Base-by-base conservation (phyloP, 2,329 filamentous ascomycete genomes). In the Furcasterigmium furcatum region DNA sequence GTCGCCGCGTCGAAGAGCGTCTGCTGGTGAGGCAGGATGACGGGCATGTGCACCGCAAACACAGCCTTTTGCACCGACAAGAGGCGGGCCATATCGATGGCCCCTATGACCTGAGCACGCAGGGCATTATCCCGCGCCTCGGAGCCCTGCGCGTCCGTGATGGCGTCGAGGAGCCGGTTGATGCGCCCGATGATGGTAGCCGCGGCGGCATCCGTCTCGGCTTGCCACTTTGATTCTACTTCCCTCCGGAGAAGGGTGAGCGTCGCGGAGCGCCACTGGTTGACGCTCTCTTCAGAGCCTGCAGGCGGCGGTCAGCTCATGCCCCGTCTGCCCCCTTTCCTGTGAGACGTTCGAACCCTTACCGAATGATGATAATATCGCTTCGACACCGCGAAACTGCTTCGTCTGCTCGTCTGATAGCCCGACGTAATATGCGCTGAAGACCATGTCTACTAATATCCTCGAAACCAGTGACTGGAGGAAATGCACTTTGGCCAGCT, bases 191-290 rank as follows among this genome's bases (percentile, higher is more conserved):
- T 59, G 34, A 80, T 64, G 12, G 57, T 55, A 30, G 76, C 68
- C 14, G 67, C 65, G 25, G 74, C 57, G 20, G 56, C 52, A 18
- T 62, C 51, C 4, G 77, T 80, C 54, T 75, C 67, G 13, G 62
- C 55, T 42, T 72, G 65, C 27, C 82, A 67, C 46, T 67, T 71
- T 27, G 67, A 56, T 14, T 65, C 60, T 6, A 74, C 69, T 48
- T 79, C 77, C 54, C 78, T 79, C 44, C 73, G 73, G 42, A 87
- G 61, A 36, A 83, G 70, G 21, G 77, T 71, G 34, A 86, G 70
- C 2, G 83, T 87, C n/a, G 73, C 70, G 6, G 82, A 79, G 32
- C 84, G 79, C 83, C 83, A 87, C 57, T 82, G 77, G 58, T 85
- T 85, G 50, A 83, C 72, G 24, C 74, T 68, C 50, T 79, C 74